Base-by-base conservation (phyloP, 192 early-diverging fungal genomes). In the Helicostylum pulchrum region DNA sequence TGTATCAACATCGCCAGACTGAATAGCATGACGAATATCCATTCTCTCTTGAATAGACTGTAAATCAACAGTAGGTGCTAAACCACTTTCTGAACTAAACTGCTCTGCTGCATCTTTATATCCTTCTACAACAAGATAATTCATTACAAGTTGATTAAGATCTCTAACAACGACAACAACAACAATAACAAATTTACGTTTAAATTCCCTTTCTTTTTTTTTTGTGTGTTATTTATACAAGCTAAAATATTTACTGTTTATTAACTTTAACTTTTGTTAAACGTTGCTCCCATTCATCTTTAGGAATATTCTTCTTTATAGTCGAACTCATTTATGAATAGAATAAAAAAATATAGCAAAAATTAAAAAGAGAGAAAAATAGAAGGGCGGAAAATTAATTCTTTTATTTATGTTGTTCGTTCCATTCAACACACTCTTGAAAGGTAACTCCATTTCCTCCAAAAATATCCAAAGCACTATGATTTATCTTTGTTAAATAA, bases 41-140 rank as follows among this genome's bases (percentile, higher is more conserved):
- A 96, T 96, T 12, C 96, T 87, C 65, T 96, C 94, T 61, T 98
- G 88, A 60, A 98, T 98, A 0, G 88, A 92, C 19, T 83, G 83
- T 55, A 97, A 67, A 68, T 99, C 94, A 5, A 95, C 87, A 12
- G 72, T 81, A 5, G 92, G 89, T 34, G 82, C 74, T 3, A 98
- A 74, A 0, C 92, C 92, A 52, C 91, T 85, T 65, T 99, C 97
- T 42, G 83, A 72, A 67, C 88, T 90, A 67, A 99, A 97, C 76
- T 95, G 93, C 76, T 98, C 92, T 0, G 95, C 97, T 0, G 97
- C 97, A 71, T 98, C 95, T 76, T 96, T 98, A 84, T 95, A 98
- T 7, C 97, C 97, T 75, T 99, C 97, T 50, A 99, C 95, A 11
- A 98, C 88, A 20, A 99, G 78, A 61, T 99, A 99, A 82, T 99